phyloP scores from a whole-genome alignment of 192 early-diverging fungal genomes.

The Podila horticola region DNA sequence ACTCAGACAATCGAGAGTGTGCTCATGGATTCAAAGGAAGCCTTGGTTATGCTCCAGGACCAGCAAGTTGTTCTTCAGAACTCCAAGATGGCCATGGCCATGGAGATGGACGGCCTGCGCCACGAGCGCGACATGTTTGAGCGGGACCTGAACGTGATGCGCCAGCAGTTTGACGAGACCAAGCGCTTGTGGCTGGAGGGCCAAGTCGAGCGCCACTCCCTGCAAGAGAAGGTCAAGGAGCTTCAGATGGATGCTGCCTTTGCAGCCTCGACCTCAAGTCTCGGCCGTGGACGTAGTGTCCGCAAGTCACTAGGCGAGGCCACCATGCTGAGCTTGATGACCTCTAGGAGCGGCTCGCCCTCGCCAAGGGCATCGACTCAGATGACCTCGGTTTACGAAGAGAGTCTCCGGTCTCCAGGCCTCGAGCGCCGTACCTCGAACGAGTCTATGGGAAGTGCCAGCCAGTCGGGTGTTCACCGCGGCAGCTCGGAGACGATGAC shows the following conservation, averaged over 20 bases:
- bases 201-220: slow-evolving; percentile 38
- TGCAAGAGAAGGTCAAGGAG: slow-evolving; percentile 52
- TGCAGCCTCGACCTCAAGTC: slow-evolving; percentile 13
- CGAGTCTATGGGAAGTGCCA: slow-evolving; percentile 8
- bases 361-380: slow-evolving; percentile 26
- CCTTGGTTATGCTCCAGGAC: slow-evolving; percentile 37
- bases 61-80: slow-evolving; percentile 39
- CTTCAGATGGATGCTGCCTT: slow-evolving; percentile 50
- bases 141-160: slow-evolving; percentile 33
- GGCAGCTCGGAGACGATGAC: slow-evolving; percentile 39
- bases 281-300: slow-evolving; percentile 29
- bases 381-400: slow-evolving; percentile 15
- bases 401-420: not conserved
- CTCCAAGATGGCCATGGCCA: slow-evolving; percentile 40
- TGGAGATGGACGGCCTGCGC: slow-evolving; percentile 41
- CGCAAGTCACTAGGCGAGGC: slow-evolving; percentile 40
- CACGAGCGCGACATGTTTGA: slow-evolving; percentile 44
- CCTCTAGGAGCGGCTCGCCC: slow-evolving; percentile 29
- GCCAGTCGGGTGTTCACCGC: not conserved
- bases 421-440: slow-evolving; percentile 18
- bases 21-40: slow-evolving; percentile 49
- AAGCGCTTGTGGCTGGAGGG: slow-evolving; percentile 44
- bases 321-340: slow-evolving; percentile 37
- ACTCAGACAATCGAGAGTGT: slow-evolving; percentile 33
- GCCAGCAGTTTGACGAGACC: slow-evolving; percentile 48